Conservation (phyloP, 306 rosid genomes). For the Astragalus glycyphyllos region DNA sequence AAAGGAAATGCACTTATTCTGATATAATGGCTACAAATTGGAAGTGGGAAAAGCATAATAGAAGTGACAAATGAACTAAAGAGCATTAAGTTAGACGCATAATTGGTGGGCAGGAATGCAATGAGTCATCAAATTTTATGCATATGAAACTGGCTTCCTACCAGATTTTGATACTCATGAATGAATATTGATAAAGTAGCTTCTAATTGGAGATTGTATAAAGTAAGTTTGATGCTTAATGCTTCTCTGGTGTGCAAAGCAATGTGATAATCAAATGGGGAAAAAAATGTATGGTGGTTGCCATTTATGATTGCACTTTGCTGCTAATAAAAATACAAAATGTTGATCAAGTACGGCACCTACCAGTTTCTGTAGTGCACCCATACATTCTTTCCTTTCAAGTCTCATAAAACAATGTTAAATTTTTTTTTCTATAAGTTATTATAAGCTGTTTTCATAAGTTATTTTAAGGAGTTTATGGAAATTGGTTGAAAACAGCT, state of each 20-base stretch:
- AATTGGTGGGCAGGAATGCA: too few species aligned
- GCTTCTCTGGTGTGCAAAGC: conserved; percentile 41
- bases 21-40: neutral
- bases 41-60: conserved; percentile 7
- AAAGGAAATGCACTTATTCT: neutral
- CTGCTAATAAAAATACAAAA: too few species aligned
- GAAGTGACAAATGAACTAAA: conserved; percentile 1
- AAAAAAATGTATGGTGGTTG: conserved; percentile 47
- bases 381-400: too few species aligned
- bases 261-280: conserved; percentile 51
- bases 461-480: too few species aligned
- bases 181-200: conserved; percentile 6
- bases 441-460: too few species aligned
- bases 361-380: too few species aligned
- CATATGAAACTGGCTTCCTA: neutral
- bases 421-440: too few species aligned
- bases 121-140: neutral
- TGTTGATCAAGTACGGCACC: too few species aligned
- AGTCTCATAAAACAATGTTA: too few species aligned
- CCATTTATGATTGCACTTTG: conserved; percentile 55
- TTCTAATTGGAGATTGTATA: conserved; percentile 40
- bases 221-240: too few species aligned
- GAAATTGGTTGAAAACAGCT: too few species aligned
- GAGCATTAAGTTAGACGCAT: conserved; percentile 21
- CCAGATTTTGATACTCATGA: conserved; percentile 10